Evolutionary conservation across 78 protist species (phyloP), one percentile per base, ranked within the genome.

Genomic region (Chrysochromulina parva): DNA sequence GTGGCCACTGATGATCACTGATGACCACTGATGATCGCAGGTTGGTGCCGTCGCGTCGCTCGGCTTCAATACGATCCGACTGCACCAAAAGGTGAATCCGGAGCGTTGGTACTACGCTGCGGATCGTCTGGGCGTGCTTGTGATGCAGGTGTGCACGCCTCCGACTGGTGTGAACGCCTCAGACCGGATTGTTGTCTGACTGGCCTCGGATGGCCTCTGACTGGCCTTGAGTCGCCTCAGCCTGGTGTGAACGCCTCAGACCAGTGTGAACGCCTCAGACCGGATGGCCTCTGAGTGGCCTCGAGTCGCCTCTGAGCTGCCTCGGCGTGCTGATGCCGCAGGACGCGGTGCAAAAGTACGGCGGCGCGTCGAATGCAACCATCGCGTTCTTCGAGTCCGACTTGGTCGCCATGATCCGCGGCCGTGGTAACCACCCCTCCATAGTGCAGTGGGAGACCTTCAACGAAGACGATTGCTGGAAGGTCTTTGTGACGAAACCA

Each of bases 371-470:
- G 58, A 59, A 2, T 38, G 65, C 85, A 1, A 22, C 28, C 26
- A 24, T 78, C 22, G 69, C 89, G 2, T 67, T 84, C 26, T 92
- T 66, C 81, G 24, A 26, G 50, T 11, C 19, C 19, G 94, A 92
- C 73, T 3, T 89, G 22, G 10, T 2, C 28, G 92, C 88, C 47
- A 92, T 92, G 94, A 55, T 92, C 38, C 47, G 6, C 48, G 17
- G 50, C 19, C 38, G 50, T 13, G 6, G 26, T 62, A 90, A 90
- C 81, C 90, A 76, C 74, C 94, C 94, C 2, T 47, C 85, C 66
- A 90, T 92, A 17, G 76, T 92, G 28, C 94, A 92, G 66, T 92
- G 92, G 92, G 47, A 2, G 22, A 26, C 91, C 60, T 92, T 92
- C 81, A 92, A 92, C 84, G 94, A 92, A 71, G 90, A 22, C 26